Evolutionary conservation across 306 rosid species (phyloP).

Genomic region (Oemleria cerasiformis): DNA sequence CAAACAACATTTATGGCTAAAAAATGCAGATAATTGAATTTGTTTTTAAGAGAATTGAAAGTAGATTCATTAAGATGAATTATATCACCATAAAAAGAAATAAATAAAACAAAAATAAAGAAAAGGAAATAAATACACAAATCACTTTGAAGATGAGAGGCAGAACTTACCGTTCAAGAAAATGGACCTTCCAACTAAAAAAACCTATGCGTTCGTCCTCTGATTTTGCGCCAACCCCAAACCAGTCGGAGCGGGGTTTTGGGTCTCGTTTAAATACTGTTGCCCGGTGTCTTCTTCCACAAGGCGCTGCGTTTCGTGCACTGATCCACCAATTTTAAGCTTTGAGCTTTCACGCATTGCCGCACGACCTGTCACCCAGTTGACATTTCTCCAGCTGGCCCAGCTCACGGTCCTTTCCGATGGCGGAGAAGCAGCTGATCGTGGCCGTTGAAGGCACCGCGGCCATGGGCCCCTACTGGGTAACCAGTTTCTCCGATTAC

Average conservation of each 20-base stretch:
- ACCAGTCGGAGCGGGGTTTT: background rate
- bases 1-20: too few species aligned
- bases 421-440: conserved; percentile 84
- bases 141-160: too few species aligned
- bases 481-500: conserved; percentile 54
- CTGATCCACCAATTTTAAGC: background rate
- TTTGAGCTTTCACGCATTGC: background rate
- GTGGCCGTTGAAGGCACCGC: conserved; percentile 79
- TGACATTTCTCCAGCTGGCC: background rate
- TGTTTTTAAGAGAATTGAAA: too few species aligned
- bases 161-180: background rate
- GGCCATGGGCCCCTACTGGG: conserved; percentile 84
- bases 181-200: background rate
- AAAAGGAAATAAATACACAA: too few species aligned
- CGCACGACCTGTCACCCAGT: background rate
- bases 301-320: background rate
- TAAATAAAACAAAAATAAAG: too few species aligned
- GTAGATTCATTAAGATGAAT: too few species aligned
- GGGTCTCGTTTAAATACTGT: background rate
- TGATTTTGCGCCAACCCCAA: background rate
- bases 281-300: background rate
- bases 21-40: too few species aligned
- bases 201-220: background rate
- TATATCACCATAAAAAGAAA: too few species aligned
- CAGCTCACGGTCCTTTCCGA: conserved; percentile 9